phyloP scores from a whole-genome alignment of 1,284 basidiomycete genomes.

The Pyrrhoderma lamaoense region DNA sequence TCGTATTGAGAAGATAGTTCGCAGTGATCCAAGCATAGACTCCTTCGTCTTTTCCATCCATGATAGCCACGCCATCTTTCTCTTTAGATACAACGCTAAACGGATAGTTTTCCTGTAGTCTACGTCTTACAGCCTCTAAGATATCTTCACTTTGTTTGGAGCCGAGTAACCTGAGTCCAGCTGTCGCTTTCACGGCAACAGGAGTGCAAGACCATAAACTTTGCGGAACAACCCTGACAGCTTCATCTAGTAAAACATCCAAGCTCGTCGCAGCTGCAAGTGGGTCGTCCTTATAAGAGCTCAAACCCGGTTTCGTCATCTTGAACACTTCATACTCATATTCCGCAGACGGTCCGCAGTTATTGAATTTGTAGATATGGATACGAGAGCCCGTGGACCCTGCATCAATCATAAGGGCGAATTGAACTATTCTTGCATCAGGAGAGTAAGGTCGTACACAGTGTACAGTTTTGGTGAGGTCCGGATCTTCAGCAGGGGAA shows the following conservation, averaged over 20 bases:
- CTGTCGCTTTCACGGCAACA: slow-evolving; percentile 92
- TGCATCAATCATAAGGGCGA: slow-evolving; percentile 96
- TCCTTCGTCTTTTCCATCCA: slow-evolving; percentile 96
- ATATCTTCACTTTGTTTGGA: slow-evolving; percentile 65
- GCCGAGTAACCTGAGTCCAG: slow-evolving; percentile 80
- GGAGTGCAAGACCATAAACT: slow-evolving; percentile 72
- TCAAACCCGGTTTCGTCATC: slow-evolving; percentile 78
- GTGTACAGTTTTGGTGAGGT: slow-evolving; percentile 56
- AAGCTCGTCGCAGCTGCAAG: slow-evolving; percentile 73
- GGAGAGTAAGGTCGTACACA: slow-evolving; percentile 54
- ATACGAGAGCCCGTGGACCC: slow-evolving; percentile 96
- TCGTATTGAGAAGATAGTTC: slow-evolving; percentile 82
- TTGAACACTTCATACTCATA: slow-evolving; percentile 95
- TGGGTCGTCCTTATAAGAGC: slow-evolving; percentile 53
- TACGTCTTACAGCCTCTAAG: slow-evolving; percentile 64
- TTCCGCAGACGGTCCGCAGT: slow-evolving; percentile 71
- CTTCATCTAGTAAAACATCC: slow-evolving; percentile 77
- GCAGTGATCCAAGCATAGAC: slow-evolving; percentile 98
- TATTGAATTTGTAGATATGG: slow-evolving; percentile 97
- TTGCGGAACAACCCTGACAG: slow-evolving; percentile 70
- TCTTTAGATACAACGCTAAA: slow-evolving; percentile 54
- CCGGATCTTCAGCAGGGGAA: slow-evolving; percentile 57
- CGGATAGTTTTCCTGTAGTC: slow-evolving; percentile 62
- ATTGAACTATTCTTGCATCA: slow-evolving; percentile 66
- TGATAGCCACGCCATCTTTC: slow-evolving; percentile 69